These are phyloP conservation scores for Debaryomyces nepalensis DNA, from an alignment of 1,139 yeast species.

Conservation along the genomic window DNA sequence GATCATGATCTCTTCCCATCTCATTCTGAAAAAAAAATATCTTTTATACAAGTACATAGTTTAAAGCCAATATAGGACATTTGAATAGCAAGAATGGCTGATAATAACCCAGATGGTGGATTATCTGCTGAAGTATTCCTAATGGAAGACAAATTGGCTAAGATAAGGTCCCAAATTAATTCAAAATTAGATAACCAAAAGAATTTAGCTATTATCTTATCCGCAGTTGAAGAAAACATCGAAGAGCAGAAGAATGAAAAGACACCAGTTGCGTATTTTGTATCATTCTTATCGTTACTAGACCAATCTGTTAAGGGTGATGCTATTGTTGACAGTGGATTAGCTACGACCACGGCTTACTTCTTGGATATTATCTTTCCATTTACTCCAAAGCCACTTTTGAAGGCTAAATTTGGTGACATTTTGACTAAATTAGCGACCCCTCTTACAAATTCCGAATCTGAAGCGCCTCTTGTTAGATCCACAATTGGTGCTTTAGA, in stretches of 20 bases:
- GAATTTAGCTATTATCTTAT: slow-evolving; percentile 69
- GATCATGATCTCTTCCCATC: slow-evolving; percentile 17
- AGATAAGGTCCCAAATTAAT: slow-evolving; percentile 68
- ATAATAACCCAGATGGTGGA: slow-evolving; percentile 54
- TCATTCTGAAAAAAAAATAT: slow-evolving; percentile 12
- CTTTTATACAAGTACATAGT: not conserved
- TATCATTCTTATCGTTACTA: slow-evolving; percentile 78
- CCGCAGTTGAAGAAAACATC: slow-evolving; percentile 90
- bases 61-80: slow-evolving; percentile 7
- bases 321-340: slow-evolving; percentile 56
- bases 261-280: slow-evolving; percentile 76
- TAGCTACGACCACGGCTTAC: slow-evolving; percentile 80
- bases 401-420: slow-evolving; percentile 74
- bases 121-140: slow-evolving; percentile 43
- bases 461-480: slow-evolving; percentile 84
- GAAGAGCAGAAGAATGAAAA: slow-evolving; percentile 67
- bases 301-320: slow-evolving; percentile 72
- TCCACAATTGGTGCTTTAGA: slow-evolving; percentile 89
- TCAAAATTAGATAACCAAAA: slow-evolving; percentile 87
- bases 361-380: slow-evolving; percentile 82
- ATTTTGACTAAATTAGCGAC: slow-evolving; percentile 83
- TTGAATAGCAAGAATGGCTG: slow-evolving; percentile 20
- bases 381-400: slow-evolving; percentile 67
- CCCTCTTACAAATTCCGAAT: slow-evolving; percentile 66
- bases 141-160: slow-evolving; percentile 69